Percentiles rank a stretch among this genome's conserved stretches.
phyloP scores from a whole-genome alignment of 1,139 yeast genomes.

The Lodderomyces oxycetoniae region DNA sequence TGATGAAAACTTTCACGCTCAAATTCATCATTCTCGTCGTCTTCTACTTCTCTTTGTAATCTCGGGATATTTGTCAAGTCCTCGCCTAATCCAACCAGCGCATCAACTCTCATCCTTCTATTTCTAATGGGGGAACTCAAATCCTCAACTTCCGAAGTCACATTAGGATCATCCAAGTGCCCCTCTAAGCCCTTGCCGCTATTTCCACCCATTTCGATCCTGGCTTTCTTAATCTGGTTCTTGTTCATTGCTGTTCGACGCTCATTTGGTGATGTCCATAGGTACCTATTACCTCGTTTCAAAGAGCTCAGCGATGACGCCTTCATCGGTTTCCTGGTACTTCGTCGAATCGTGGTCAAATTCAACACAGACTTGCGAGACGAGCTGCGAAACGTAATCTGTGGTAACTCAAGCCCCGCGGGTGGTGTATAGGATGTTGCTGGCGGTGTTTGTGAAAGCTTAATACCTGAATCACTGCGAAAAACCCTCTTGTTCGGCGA shows the following conservation, averaged over 20 bases:
- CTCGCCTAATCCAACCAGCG: not conserved
- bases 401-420: no score
- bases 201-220: not conserved
- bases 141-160: conserved; percentile 5
- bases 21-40: conserved; percentile 25
- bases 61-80: conserved; percentile 1
- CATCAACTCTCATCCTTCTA: conserved; percentile 1
- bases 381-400: no score
- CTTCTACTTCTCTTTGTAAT: conserved; percentile 13
- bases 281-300: not conserved
- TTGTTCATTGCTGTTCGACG: not conserved
- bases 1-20: conserved; percentile 18
- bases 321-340: not conserved
- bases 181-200: not conserved
- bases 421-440: no score
- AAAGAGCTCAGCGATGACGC: not conserved
- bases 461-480: no score
- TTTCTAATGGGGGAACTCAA: conserved; percentile 13
- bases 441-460: no score
- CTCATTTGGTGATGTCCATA: not conserved
- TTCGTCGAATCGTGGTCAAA: conserved; percentile 1
- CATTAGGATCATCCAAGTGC: conserved; percentile 4
- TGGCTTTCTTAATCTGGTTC: not conserved
- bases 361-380: not conserved
- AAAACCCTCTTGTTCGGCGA: no score